Conservation (phyloP, 257 asterid genomes). For the Rubia yunnanensis region DNA sequence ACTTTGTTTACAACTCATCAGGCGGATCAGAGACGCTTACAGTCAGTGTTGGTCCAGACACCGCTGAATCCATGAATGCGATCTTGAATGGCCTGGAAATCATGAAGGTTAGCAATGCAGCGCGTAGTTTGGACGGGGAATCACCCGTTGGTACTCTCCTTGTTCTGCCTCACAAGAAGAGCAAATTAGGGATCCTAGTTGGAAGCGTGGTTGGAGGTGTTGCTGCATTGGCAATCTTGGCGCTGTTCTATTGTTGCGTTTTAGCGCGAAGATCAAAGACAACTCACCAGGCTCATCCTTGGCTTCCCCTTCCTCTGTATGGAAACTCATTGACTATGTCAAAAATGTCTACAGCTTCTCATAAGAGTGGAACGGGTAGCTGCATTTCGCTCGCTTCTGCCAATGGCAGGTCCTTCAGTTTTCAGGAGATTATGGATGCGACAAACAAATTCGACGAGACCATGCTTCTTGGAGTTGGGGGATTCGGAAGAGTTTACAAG, state of each 20-base stretch:
- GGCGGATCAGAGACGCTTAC: slow-evolving; percentile 23
- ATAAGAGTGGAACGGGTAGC: slow-evolving; percentile 41
- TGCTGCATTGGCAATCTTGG: slow-evolving; percentile 21
- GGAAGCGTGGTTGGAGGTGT: slow-evolving; percentile 28
- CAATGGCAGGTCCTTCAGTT: slow-evolving; percentile 33
- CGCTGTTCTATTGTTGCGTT: slow-evolving; percentile 25
- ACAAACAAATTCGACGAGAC: slow-evolving; percentile 38
- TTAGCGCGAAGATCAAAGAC: slow-evolving; percentile 30
- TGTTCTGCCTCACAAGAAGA: slow-evolving; percentile 19
- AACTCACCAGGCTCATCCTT: slow-evolving; percentile 26
- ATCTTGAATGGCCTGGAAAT: slow-evolving; percentile 43
- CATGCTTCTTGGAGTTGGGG: slow-evolving; percentile 45
- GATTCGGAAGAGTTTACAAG: slow-evolving; percentile 43
- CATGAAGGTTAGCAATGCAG: slow-evolving; percentile 39
- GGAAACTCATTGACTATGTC: slow-evolving; percentile 38
- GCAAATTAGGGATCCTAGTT: slow-evolving; percentile 15
- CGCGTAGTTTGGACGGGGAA: slow-evolving; percentile 33
- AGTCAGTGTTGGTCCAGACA: slow-evolving; percentile 40
- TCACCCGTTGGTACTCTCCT: slow-evolving; percentile 28
- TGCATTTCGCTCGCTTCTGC: slow-evolving; percentile 37
- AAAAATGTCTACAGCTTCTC: slow-evolving; percentile 35
- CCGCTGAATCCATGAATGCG: slow-evolving; percentile 19
- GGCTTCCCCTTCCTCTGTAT: slow-evolving; percentile 39
- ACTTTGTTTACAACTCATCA: slow-evolving; percentile 30
- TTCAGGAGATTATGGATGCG: slow-evolving; percentile 39